Base-by-base conservation (phyloP, 441 rosid genomes). In the Adansonia gregorii region DNA sequence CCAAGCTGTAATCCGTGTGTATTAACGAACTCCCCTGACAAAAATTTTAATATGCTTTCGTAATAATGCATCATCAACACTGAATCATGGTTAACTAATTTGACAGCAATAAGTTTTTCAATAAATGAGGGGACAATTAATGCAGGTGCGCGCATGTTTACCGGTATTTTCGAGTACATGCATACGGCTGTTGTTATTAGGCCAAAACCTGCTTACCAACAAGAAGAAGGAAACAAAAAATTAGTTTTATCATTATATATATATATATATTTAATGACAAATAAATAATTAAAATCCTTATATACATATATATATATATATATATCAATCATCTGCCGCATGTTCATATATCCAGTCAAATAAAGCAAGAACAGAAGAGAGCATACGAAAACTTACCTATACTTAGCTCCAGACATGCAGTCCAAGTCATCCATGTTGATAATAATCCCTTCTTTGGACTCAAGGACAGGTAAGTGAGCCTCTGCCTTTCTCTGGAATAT, bases 81-180 rank as follows among this genome's bases (percentile, higher is more conserved):
- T 2, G 8, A 39, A 54, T 54, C 49, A 10, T 27, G 35, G 35
- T 27, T 27, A 27, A 27, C 35, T 54, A 10, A 9, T 9, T 24
- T 22, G 17, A 22, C 43, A 14, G 8, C n/a, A 2, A 11, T 11
- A 69, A 22, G 6, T 14, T 3, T 69, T 9, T 17, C 27, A 0
- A 31, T 41, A 27, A 27, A 27, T 11, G 6, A 22, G n/a, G 7
- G 4, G 19, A 15, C 31, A 56, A 45, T 6, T 70, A 48, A 51
- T 0, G 20, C 2, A 27, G 35, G 35, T 27, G 35, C 35, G 35
- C 35, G 35, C 35, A 27, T 46, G 15, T 45, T 2, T 87, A 96
- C 99, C 99, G 2, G 98, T 96, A 73, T 96, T 96, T 84, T 96
- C 99, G 12, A 96, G 92, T 54, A 96, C 98, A 59, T 96, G 93